Evolutionary conservation across 306 rosid genomes (phyloP).

Genomic region (Dryas drummondii): DNA sequence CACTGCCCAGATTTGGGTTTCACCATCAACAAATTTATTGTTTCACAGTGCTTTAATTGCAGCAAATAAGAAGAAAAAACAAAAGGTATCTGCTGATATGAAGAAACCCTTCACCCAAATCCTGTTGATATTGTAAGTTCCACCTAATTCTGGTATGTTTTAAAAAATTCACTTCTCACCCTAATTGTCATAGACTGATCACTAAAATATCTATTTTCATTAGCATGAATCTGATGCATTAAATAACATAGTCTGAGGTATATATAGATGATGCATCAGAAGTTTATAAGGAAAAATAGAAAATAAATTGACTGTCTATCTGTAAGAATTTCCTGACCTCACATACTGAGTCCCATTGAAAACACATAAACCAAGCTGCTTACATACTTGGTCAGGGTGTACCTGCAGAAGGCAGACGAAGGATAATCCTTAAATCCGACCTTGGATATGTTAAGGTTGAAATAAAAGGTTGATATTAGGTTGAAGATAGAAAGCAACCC

Average conservation of each 20-base stretch:
- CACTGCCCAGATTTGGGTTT: constrained; percentile 37
- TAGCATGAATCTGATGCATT: neutral
- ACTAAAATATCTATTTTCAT: neutral
- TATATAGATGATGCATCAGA: too few species aligned
- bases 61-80: neutral
- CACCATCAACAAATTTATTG: constrained; percentile 10
- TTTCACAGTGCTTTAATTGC: neutral
- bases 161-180: too few species aligned
- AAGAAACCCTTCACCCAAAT: neutral
- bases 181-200: neutral
- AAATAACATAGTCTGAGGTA: neutral
- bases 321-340: constrained; percentile 42
- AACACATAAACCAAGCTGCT: constrained; percentile 60
- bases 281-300: neutral
- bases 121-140: neutral
- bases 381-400: constrained; percentile 50
- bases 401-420: constrained; percentile 49
- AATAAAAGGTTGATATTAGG: neutral
- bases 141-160: neutral
- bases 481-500: constrained; percentile 17
- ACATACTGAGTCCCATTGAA: constrained; percentile 31
- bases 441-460: neutral
- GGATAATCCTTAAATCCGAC: constrained; percentile 15
- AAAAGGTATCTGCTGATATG: neutral
- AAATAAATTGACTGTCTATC: neutral